Evolutionary conservation across 2,329 filamentous ascomycete genomes (phyloP).

Genomic region (Epichloe aotearoae): DNA sequence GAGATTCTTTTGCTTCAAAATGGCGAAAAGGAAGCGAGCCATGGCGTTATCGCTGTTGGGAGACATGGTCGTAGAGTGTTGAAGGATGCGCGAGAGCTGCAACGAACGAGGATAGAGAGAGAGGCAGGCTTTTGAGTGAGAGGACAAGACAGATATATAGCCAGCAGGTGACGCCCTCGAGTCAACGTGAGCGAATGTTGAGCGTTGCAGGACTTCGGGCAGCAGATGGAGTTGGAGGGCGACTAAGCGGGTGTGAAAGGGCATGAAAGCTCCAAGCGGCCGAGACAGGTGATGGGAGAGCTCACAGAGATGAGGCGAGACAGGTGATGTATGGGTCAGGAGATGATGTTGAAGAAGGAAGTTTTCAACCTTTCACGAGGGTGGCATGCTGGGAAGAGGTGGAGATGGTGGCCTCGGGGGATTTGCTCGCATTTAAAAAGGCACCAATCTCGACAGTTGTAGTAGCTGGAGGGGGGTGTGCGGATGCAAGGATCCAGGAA

Average conservation of each 20-base stretch:
- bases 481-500: slow-evolving; percentile 8
- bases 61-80: slow-evolving; percentile 25
- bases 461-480: not conserved
- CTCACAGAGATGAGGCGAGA: not conserved
- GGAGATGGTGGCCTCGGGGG: not conserved
- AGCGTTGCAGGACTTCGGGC: not conserved
- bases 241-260: not conserved
- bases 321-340: not conserved
- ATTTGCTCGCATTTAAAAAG: slow-evolving; percentile 5
- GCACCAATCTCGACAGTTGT: slow-evolving; percentile 2
- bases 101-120: too few species aligned
- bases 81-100: not conserved
- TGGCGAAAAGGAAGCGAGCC: slow-evolving; percentile 45
- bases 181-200: not conserved
- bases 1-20: slow-evolving; percentile 45
- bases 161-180: not conserved
- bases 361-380: not conserved
- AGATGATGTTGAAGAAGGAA: not conserved
- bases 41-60: slow-evolving; percentile 43
- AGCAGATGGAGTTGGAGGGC: not conserved
- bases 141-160: not conserved
- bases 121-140: not conserved
- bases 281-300: not conserved
- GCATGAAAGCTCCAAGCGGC: not conserved
- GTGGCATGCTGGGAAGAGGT: not conserved